phyloP scores from a whole-genome alignment of 805 yeast species.

The Suhomyces vadensis region DNA sequence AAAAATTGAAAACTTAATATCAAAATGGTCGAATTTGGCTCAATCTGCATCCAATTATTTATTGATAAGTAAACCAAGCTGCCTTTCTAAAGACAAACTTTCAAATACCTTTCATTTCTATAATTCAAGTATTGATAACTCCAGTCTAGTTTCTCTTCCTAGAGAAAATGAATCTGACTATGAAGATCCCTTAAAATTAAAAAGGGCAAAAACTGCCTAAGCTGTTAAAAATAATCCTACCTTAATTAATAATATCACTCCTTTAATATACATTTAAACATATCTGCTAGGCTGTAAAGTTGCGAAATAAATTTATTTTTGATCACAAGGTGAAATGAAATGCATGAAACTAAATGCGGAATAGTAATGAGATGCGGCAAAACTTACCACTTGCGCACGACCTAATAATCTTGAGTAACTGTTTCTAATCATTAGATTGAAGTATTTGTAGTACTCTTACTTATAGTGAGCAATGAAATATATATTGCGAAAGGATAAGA shows the following conservation, averaged over 20 bases:
- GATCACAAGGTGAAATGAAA: too few relatives aligned
- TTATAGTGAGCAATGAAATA: background rate
- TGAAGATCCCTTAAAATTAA: background rate
- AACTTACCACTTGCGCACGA: background rate
- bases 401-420: too few relatives aligned
- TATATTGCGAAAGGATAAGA: background rate
- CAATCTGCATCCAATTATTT: background rate
- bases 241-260: background rate
- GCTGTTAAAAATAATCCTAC: background rate
- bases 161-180: background rate
- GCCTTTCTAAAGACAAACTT: background rate
- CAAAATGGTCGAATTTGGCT: too few relatives aligned
- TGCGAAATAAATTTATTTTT: too few relatives aligned
- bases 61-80: too few relatives aligned
- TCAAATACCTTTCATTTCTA: background rate
- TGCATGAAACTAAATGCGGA: background rate
- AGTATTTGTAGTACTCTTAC: background rate
- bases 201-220: background rate
- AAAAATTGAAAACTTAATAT: too few relatives aligned
- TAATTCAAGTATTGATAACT: background rate
- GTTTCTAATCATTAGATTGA: too few relatives aligned
- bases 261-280: background rate
- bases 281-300: too few relatives aligned
- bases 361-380: constrained; percentile 1
- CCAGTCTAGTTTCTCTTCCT: background rate